Base-by-base conservation (phyloP, 208 protist species). In the Balamuthia mandrillaris region DNA sequence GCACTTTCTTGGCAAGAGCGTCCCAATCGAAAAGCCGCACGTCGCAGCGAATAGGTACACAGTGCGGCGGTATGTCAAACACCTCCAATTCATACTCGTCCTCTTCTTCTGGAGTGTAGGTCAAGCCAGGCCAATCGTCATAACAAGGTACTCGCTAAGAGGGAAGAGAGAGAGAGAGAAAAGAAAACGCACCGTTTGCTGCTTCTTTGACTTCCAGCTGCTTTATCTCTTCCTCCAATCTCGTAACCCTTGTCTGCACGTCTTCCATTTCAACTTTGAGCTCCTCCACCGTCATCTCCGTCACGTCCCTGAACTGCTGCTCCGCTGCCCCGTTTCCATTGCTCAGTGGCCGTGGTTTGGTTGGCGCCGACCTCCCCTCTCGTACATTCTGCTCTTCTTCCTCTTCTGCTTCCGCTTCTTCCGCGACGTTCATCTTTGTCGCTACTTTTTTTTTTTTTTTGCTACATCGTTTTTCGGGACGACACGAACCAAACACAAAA, bases 21-120 rank as follows among this genome's bases (percentile, higher is more conserved):
- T 85, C 24, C 63, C 75, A 93, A 56, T 92, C 86, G 29, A 92
- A 87, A 3, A 18, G 7, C 16, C 89, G 54, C n/a, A 92, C 88
- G 86, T 93, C 90, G 1, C 54, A 45, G 33, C 84, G 60, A 27
- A 92, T 92, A 10, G 89, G 89, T 4, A 92, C 66, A 44, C 84
- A 92, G 68, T 89, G 85, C 75, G 68, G 66, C 44, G 89, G 89
- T 1, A 85, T 39, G 29, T 74, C 42, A 52, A 84, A 85, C 21
- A 85, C 39, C 3, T 68, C 87, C 9, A 86, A 31, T 39, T 88
- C 75, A 10, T 85, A 52, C n/a, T 89, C 78, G 21, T 72, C 84
- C 45, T 51, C 29, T 33, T n/a, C 27, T 5, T 1, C n/a, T n/a
- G n/a, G n/a, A n/a, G n/a, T n/a, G n/a, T n/a, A n/a, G n/a, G n/a